Percentiles rank a stretch among this genome's conserved stretches.
These are phyloP conservation scores for Globisporangium iwayamae DNA, from an alignment of 352 stramenopile genomes.

Conservation along the genomic window DNA sequence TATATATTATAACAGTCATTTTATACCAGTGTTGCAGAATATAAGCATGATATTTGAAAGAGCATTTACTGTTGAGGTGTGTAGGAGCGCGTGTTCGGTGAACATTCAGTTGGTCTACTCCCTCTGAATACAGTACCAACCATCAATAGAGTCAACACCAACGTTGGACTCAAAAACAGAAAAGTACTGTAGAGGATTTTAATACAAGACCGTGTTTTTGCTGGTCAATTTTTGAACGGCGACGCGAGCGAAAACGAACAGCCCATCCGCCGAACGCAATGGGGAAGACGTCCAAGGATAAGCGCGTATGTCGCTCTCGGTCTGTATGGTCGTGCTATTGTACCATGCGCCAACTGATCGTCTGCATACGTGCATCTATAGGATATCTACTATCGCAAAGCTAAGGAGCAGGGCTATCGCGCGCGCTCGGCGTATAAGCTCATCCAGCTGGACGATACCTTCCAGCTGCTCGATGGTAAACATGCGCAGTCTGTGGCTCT, in stretches of 20 bases:
- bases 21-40: rapidly evolving
- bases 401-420: conserved; percentile 94
- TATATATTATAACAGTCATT: not conserved
- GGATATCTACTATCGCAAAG: conserved; percentile 93
- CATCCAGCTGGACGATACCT: conserved; percentile 98
- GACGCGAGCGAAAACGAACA: not conserved
- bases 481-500: not conserved
- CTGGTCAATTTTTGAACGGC: not conserved
- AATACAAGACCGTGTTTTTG: not conserved
- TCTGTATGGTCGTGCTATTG: no score
- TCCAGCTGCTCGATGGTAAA: conserved; percentile 87
- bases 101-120: not conserved
- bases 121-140: not conserved
- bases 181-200: not conserved
- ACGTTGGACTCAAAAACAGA: conserved; percentile 10
- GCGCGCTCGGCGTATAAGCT: conserved; percentile 98
- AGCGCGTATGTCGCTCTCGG: conserved; percentile 55
- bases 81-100: not conserved
- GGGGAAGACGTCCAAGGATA: conserved; percentile 90
- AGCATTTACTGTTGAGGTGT: not conserved
- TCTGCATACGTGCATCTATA: conserved; percentile 12
- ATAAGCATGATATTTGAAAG: not conserved
- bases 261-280: conserved; percentile 29
- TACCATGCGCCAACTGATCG: not conserved
- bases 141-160: not conserved